Evolutionary conservation across 768 basidiomycete genomes (phyloP), one percentile per base, ranked within the genome.

Genomic region (Lanmaoa pseudosensibilis): DNA sequence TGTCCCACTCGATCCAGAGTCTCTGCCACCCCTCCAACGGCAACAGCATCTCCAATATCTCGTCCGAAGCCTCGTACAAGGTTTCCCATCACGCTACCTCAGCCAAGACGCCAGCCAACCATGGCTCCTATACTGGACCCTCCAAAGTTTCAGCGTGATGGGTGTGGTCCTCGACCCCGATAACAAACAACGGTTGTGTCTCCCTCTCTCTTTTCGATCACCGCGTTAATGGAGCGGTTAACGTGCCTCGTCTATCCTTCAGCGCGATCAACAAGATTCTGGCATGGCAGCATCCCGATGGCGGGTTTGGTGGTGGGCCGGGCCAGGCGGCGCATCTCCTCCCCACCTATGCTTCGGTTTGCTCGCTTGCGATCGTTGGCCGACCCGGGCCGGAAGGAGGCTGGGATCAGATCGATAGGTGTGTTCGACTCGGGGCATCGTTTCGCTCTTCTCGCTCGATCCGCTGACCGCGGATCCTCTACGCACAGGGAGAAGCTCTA

Each of bases 91-190:
- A 12, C 78, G 86, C 53, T 98, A 92, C 69, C 80, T 77, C 19
- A 86, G 85, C 45, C 89, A 98, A 65, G 97, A 98, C 69, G 95
- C 96, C 0, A 94, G 92, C 62, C 88, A 96, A 64, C 90, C 97
- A 0, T 98, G 97, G 97, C 75, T 98, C 30, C 69, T 98, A 56
- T 98, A 91, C 74, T 98, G 97, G 95, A 87, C 86, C 0, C 68
- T 95, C 11, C 94, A 99, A 64, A 79, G 87, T 15, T 88, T 97
- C 64, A 87, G 89, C 63, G 68, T 85, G 3, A 68, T 96, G 43
- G 91, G 93, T 48, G 86, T 92, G 8, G 86, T 77, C 2, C 64
- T 96, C 48, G 94, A 95, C 77, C 85, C 86, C 2, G 79, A 74
- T 19, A 93, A 83, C 64, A 90, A 86, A 69, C 84, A 91, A 60